A percentile compares a stretch with the other conserved stretches of the same genome.
phyloP scores from a whole-genome alignment of 352 stramenopile species.

The Phytophthora multivora region DNA sequence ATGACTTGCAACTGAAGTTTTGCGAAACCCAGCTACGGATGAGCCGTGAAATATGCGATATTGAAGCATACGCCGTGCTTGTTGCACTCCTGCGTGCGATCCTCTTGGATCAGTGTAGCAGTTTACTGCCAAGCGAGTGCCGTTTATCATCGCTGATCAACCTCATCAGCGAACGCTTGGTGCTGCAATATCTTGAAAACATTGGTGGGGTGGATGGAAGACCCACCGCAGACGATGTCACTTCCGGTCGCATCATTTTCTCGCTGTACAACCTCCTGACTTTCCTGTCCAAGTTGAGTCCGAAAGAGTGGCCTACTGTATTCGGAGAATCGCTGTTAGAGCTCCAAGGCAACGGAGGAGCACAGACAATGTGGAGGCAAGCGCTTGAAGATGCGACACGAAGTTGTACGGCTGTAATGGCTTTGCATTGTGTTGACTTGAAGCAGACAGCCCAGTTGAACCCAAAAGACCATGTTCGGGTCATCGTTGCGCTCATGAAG shows the following conservation, averaged over 20 bases:
- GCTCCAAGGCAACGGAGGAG: constrained; percentile 23
- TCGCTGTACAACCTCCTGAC: constrained; percentile 27
- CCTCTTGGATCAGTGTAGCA: constrained; percentile 21
- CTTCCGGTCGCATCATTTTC: constrained; percentile 30
- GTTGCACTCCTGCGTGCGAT: constrained; percentile 34
- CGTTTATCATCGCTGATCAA: constrained; percentile 30
- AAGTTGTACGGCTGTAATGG: constrained; percentile 18
- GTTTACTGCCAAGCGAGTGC: constrained; percentile 17
- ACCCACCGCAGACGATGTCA: constrained; percentile 15
- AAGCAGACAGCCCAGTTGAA: constrained; percentile 9
- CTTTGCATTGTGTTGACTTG: constrained; percentile 15
- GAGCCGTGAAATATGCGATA: constrained; percentile 23
- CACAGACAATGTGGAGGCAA: constrained; percentile 19
- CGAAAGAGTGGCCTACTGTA: constrained; percentile 19
- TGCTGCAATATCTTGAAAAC: constrained; percentile 30
- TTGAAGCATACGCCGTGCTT: constrained; percentile 36
- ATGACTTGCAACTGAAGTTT: constrained; percentile 25
- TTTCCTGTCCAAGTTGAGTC: constrained; percentile 22
- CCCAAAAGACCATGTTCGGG: constrained; percentile 14
- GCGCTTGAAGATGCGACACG: constrained; percentile 16
- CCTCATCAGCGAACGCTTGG: constrained; percentile 37
- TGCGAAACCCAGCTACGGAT: constrained; percentile 14
- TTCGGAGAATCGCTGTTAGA: constrained; percentile 27
- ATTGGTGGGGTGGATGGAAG: constrained; percentile 4
- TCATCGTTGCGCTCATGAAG: constrained; percentile 25